These are phyloP conservation scores for Aegilops speltoides DNA, from an alignment of 176 grass and related monocot genomes.

Conservation along the genomic window DNA sequence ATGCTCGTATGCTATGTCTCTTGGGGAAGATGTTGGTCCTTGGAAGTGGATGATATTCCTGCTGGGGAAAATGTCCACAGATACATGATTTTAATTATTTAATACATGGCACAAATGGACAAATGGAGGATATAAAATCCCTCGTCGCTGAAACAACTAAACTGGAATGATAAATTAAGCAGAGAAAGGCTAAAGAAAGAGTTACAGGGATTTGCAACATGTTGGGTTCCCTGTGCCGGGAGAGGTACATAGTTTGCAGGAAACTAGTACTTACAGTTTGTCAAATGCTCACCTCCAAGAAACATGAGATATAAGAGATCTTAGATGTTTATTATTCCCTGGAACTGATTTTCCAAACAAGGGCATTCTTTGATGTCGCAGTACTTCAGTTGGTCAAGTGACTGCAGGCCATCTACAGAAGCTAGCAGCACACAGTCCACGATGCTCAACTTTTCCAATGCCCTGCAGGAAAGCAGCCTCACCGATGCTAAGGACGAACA, in stretches of 20 bases:
- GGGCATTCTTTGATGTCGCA: background rate
- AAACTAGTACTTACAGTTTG: background rate
- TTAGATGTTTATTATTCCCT: background rate
- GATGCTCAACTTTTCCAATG: background rate
- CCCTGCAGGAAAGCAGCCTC: background rate
- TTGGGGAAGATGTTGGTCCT: too few species aligned
- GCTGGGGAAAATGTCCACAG: background rate
- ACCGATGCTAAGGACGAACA: background rate
- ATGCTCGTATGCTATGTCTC: too few species aligned
- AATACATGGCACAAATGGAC: background rate
- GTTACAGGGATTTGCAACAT: background rate
- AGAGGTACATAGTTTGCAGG: background rate
- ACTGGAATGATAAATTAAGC: too few species aligned
- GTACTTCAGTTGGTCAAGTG: background rate
- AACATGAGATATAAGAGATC: background rate
- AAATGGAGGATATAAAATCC: background rate
- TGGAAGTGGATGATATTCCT: too few species aligned
- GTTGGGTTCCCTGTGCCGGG: background rate
- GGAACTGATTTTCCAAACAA: background rate
- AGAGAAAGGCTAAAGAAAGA: background rate
- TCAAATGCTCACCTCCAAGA: background rate
- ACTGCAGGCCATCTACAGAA: background rate
- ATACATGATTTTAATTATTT: background rate
- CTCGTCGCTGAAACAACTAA: background rate
- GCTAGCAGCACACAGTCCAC: background rate